These are phyloP conservation scores for Euphrasia arctica DNA, from an alignment of 305 asterid genomes.

Conservation along the genomic window DNA sequence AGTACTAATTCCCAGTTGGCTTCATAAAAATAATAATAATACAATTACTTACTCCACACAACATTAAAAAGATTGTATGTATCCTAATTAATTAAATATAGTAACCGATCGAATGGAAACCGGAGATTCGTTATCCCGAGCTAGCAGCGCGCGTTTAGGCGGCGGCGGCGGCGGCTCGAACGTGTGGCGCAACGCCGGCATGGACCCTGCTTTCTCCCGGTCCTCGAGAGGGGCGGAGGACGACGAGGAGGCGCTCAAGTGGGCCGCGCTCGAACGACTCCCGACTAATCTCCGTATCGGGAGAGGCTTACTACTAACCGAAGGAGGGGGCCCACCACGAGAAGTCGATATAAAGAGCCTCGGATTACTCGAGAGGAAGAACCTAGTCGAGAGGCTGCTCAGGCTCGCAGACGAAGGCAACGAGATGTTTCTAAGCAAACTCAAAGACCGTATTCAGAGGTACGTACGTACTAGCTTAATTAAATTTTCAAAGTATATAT, in stretches of 20 bases:
- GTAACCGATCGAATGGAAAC: slow-evolving; percentile 47
- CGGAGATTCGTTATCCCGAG: slow-evolving; percentile 50
- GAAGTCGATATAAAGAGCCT: slow-evolving; percentile 72
- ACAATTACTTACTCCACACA: not conserved
- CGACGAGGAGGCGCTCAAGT: slow-evolving; percentile 87
- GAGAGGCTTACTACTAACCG: slow-evolving; percentile 52
- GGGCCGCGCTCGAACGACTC: slow-evolving; percentile 92
- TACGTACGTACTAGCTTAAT: slow-evolving; percentile 13
- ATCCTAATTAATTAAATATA: not conserved
- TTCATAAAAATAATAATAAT: not conserved
- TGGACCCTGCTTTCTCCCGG: slow-evolving; percentile 49
- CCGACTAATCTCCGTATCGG: slow-evolving; percentile 71
- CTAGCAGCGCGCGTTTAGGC: slow-evolving; percentile 27
- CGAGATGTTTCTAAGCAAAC: slow-evolving; percentile 76
- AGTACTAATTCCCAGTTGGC: slow-evolving; percentile 30
- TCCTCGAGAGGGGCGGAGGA: slow-evolving; percentile 56
- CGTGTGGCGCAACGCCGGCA: slow-evolving; percentile 80
- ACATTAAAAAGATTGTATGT: too few relatives aligned
- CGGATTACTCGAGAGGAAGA: slow-evolving; percentile 57
- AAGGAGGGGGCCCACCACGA: slow-evolving; percentile 49
- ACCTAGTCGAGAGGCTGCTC: slow-evolving; percentile 67
- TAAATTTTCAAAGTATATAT: too few relatives aligned
- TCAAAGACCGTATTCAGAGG: slow-evolving; percentile 75
- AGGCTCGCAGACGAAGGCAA: slow-evolving; percentile 77
- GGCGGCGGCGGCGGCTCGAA: slow-evolving; percentile 35